phyloP scores from a whole-genome alignment of 2,329 filamentous ascomycete species.

The Tolypocladium guangdongense region DNA sequence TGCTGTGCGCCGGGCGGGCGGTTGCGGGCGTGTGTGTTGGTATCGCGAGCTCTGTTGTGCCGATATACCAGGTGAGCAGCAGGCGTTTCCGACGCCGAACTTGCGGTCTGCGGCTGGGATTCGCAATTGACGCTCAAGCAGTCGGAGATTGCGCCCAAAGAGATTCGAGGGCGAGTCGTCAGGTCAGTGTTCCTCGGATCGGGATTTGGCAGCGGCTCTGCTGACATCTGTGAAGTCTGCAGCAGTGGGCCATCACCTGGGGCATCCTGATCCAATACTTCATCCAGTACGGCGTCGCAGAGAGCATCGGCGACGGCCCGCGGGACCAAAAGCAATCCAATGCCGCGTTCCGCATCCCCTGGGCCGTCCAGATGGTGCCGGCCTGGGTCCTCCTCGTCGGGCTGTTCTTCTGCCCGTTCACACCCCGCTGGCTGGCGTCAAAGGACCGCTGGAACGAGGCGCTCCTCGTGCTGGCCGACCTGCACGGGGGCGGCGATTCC shows the following conservation, averaged over 20 bases:
- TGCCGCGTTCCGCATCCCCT: constrained; percentile 49
- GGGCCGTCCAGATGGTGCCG: constrained; percentile 49
- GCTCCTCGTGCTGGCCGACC: constrained; percentile 41
- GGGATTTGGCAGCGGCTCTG: neutral
- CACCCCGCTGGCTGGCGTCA: constrained; percentile 59
- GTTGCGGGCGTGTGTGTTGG: constrained; percentile 66
- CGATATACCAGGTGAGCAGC: constrained; percentile 45
- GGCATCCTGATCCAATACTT: constrained; percentile 58
- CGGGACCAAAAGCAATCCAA: constrained; percentile 37
- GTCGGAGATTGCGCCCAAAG: constrained; percentile 51
- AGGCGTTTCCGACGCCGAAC: neutral
- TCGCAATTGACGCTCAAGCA: neutral
- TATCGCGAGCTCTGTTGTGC: constrained; percentile 61
- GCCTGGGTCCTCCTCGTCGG: constrained; percentile 41
- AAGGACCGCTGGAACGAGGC: constrained; percentile 59
- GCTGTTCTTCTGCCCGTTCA: constrained; percentile 51
- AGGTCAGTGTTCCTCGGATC: constrained; percentile 6
- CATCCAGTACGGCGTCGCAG: constrained; percentile 52
- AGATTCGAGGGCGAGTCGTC: constrained; percentile 49
- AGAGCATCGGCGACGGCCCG: constrained; percentile 37
- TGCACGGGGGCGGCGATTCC: constrained; percentile 46
- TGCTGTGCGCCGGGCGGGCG: constrained; percentile 61
- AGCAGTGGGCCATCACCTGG: constrained; percentile 64
- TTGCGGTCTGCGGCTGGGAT: neutral
- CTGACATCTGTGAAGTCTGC: constrained; percentile 24